Percentiles rank a stretch among this genome's conserved stretches.
phyloP scores from a whole-genome alignment of 2,329 filamentous ascomycete species.

The Endothia cerciana region DNA sequence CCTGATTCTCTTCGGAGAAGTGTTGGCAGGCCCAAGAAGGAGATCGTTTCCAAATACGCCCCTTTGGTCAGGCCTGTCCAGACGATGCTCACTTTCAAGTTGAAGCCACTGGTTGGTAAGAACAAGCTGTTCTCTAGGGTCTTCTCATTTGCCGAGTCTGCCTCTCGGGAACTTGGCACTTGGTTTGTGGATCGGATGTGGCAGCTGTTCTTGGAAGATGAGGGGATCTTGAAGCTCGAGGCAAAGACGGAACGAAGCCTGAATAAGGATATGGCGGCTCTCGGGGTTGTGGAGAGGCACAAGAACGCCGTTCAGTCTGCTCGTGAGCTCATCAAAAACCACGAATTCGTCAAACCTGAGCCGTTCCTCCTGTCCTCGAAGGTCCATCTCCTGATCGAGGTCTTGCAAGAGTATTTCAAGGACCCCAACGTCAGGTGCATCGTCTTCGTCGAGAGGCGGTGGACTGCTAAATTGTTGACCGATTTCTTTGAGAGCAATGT shows the following conservation, averaged over 20 bases:
- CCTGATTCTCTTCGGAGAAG: constrained; percentile 60
- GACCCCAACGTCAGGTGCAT: constrained; percentile 68
- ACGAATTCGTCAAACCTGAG: constrained; percentile 48
- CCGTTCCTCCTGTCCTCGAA: constrained; percentile 69
- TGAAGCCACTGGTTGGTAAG: constrained; percentile 51
- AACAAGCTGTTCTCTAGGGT: constrained; percentile 56
- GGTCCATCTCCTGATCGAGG: constrained; percentile 63
- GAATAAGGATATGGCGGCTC: constrained; percentile 25
- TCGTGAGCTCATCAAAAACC: constrained; percentile 55
- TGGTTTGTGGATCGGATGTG: constrained; percentile 89
- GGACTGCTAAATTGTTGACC: constrained; percentile 74
- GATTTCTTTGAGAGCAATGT: constrained; percentile 63
- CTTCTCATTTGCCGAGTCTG: constrained; percentile 62
- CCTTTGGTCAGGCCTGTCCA: constrained; percentile 54
- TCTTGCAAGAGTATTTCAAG: constrained; percentile 67
- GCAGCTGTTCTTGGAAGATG: constrained; percentile 68
- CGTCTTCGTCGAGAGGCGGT: constrained; percentile 80
- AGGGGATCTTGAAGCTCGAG: constrained; percentile 64
- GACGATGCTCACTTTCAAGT: constrained; percentile 65
- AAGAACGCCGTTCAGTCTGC: constrained; percentile 63
- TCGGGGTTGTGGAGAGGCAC: constrained; percentile 54
- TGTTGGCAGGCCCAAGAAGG: constrained; percentile 62
- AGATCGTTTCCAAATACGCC: constrained; percentile 59
- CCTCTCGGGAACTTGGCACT: constrained; percentile 70
- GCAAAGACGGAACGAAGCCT: constrained; percentile 48